phyloP scores from a whole-genome alignment of 495 filamentous ascomycete genomes.

The Rhypophila decipiens region DNA sequence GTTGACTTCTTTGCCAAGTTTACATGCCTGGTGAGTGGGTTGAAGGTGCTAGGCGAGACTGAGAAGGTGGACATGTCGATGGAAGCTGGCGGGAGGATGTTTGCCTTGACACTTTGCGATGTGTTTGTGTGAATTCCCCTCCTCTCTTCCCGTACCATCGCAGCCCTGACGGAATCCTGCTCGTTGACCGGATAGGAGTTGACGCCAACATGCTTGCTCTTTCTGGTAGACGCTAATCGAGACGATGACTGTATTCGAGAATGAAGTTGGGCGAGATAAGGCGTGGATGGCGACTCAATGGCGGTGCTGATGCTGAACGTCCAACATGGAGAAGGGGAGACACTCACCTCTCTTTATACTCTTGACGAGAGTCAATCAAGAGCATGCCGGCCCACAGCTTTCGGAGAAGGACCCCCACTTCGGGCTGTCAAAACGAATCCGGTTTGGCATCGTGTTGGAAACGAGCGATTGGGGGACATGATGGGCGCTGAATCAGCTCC shows the following conservation, averaged over 20 bases:
- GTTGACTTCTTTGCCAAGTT: neutral
- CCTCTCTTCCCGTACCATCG: constrained; percentile 22
- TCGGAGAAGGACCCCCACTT: too few relatives aligned
- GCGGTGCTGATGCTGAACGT: neutral
- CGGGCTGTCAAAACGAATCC: too few relatives aligned
- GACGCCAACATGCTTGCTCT: constrained; percentile 12
- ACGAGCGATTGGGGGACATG: neutral
- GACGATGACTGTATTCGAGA: too few relatives aligned
- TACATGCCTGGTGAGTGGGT: constrained; percentile 6
- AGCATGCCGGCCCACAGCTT: too few relatives aligned
- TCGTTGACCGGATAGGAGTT: constrained; percentile 19
- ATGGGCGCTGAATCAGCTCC: constrained; percentile 16
- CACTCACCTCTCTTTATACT: neutral
- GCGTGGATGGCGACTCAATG: neutral
- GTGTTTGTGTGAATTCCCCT: constrained; percentile 13
- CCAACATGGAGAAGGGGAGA: neutral
- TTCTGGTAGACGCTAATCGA: neutral
- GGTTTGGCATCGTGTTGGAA: neutral
- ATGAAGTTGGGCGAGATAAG: neutral
- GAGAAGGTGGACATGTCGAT: constrained; percentile 5
- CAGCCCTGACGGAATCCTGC: constrained; percentile 15
- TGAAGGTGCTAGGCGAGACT: constrained; percentile 10
- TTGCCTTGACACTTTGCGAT: constrained; percentile 10
- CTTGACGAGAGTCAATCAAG: neutral
- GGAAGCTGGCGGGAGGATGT: constrained; percentile 4